Percentiles rank a stretch among this genome's conserved stretches.
Evolutionary conservation across 2,329 filamentous ascomycete genomes (phyloP).

Genomic region (Calonectria pauciramosa): DNA sequence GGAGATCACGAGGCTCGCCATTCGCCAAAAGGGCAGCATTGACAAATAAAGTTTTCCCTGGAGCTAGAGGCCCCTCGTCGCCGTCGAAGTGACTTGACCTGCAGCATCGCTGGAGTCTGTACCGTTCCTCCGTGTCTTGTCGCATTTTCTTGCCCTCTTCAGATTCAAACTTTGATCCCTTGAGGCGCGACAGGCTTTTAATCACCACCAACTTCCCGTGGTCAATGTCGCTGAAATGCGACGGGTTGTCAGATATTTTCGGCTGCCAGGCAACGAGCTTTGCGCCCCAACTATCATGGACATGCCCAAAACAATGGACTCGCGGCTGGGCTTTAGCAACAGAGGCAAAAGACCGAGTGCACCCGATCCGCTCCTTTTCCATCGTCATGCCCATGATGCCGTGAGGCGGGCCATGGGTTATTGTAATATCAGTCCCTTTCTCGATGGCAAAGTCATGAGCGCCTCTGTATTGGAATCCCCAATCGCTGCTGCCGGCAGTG

Average conservation of each 20-base stretch:
- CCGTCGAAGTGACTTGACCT: constrained; percentile 11
- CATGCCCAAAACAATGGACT: constrained; percentile 55
- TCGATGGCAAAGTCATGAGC: constrained; percentile 45
- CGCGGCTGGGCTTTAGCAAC: constrained; percentile 46
- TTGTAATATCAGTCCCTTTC: constrained; percentile 46
- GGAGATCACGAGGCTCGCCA: not conserved
- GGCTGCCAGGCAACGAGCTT: constrained; percentile 63
- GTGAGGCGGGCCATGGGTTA: constrained; percentile 40
- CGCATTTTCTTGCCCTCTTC: constrained; percentile 6
- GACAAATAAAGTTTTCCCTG: constrained; percentile 31
- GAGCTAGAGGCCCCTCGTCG: not conserved
- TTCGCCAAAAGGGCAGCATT: constrained; percentile 33
- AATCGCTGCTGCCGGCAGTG: constrained; percentile 44
- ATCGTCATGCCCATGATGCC: constrained; percentile 58
- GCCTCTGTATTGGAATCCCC: constrained; percentile 61
- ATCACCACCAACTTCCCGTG: constrained; percentile 52
- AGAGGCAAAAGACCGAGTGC: constrained; percentile 48
- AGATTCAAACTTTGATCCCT: not conserved
- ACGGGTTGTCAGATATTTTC: constrained; percentile 45
- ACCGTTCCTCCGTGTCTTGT: not conserved
- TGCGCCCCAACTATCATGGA: constrained; percentile 52
- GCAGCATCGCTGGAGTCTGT: constrained; percentile 22
- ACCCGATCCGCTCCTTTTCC: constrained; percentile 46
- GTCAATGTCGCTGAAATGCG: constrained; percentile 64
- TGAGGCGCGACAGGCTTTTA: constrained; percentile 46